phyloP scores from a whole-genome alignment of 2,329 filamentous ascomycete species.

The Boeremia exigua region DNA sequence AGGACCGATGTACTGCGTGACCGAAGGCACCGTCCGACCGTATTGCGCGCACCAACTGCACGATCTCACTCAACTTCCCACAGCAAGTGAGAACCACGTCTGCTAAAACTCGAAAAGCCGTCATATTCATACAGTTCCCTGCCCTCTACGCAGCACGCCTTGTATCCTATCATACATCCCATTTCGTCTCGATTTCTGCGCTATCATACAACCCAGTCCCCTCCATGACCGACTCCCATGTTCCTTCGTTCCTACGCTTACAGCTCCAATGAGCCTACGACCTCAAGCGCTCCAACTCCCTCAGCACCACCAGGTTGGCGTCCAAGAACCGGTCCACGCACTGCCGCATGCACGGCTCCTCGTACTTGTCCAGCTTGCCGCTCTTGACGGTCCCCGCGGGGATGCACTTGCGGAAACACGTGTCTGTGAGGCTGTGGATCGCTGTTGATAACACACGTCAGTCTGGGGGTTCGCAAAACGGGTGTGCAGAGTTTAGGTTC shows the following conservation, averaged over 20 bases:
- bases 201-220: neutral
- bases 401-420: conserved; percentile 96
- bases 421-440: conserved; percentile 72
- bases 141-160: no score
- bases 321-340: conserved; percentile 96
- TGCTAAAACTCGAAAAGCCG: no score
- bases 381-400: conserved; percentile 73
- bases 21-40: no score
- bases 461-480: no score
- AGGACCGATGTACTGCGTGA: no score
- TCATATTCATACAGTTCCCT: no score
- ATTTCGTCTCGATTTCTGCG: neutral
- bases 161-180: conserved; percentile 6
- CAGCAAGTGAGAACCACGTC: no score
- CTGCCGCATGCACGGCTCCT: conserved; percentile 86
- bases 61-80: no score
- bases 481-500: no score
- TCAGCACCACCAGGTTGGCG: conserved; percentile 81
- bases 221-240: neutral
- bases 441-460: conserved; percentile 41
- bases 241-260: neutral
- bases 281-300: conserved; percentile 74
- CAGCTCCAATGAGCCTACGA: conserved; percentile 9
- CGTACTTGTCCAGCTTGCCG: conserved; percentile 73
- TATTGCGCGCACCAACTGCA: no score